These are phyloP conservation scores for Paxillus involutus DNA, from an alignment of 768 basidiomycete species.

Conservation along the genomic window DNA sequence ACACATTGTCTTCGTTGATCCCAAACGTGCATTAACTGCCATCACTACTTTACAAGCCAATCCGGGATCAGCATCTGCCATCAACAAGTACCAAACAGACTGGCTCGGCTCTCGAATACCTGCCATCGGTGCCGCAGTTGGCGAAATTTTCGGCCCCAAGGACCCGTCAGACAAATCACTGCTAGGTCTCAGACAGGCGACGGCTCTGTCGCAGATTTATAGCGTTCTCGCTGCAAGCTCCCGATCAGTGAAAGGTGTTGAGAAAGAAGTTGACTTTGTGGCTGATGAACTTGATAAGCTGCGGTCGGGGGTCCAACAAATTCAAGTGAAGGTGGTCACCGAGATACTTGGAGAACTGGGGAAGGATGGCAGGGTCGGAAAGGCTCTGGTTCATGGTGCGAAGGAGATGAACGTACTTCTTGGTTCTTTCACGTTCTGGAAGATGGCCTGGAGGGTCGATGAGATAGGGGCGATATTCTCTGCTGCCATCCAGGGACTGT, in stretches of 20 bases:
- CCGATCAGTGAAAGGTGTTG: slow-evolving; percentile 27
- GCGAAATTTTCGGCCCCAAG: slow-evolving; percentile 13
- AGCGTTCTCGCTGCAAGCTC: slow-evolving; percentile 41
- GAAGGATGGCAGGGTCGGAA: slow-evolving; percentile 19
- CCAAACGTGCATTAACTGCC: slow-evolving; percentile 56
- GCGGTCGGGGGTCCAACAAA: slow-evolving; percentile 38
- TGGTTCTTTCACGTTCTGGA: slow-evolving; percentile 39
- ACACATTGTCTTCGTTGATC: slow-evolving; percentile 51
- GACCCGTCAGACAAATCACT: slow-evolving; percentile 6
- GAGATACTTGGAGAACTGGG: slow-evolving; percentile 39
- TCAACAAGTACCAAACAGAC: slow-evolving; percentile 67
- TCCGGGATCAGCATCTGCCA: slow-evolving; percentile 44
- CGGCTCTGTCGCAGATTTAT: slow-evolving; percentile 38
- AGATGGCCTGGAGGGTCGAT: slow-evolving; percentile 39
- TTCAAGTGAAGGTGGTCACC: slow-evolving; percentile 32
- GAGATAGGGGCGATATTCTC: slow-evolving; percentile 37
- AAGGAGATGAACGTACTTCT: slow-evolving; percentile 31
- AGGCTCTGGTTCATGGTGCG: slow-evolving; percentile 27
- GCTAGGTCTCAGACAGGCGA: slow-evolving; percentile 33
- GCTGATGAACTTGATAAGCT: slow-evolving; percentile 37
- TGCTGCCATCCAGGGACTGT: slow-evolving; percentile 30
- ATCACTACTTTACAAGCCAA: slow-evolving; percentile 47
- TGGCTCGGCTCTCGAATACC: slow-evolving; percentile 61
- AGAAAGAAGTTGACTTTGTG: slow-evolving; percentile 36
- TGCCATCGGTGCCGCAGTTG: slow-evolving; percentile 41